Percentiles rank a stretch among this genome's conserved stretches.
Evolutionary conservation across 169 alveolate species (phyloP).

Genomic region (Perkinsus chesapeaki): DNA sequence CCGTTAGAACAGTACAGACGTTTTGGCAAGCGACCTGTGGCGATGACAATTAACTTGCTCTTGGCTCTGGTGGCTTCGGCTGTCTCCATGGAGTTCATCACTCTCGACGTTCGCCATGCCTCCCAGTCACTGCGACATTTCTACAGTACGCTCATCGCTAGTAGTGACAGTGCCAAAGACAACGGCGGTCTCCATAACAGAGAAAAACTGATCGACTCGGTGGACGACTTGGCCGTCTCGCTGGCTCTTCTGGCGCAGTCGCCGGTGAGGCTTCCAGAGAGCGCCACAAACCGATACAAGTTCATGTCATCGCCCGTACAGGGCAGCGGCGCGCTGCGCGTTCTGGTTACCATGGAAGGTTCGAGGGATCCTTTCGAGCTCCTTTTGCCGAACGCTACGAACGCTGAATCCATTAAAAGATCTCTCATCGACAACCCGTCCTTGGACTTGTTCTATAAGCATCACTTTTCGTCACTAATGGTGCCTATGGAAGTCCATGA

Average conservation of each 20-base stretch:
- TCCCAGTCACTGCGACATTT: not conserved
- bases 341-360: not conserved
- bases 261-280: not conserved
- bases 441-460: not conserved
- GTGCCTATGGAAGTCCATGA: not conserved
- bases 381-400: not conserved
- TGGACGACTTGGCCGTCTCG: not conserved
- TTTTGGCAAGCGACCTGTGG: not conserved
- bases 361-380: not conserved
- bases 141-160: not conserved
- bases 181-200: not conserved
- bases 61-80: not conserved
- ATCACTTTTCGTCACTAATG: not conserved
- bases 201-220: not conserved
- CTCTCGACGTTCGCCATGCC: not conserved
- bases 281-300: not conserved
- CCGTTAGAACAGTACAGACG: not conserved
- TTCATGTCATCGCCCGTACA: not conserved
- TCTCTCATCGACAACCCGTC: not conserved
- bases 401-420: not conserved
- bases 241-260: not conserved
- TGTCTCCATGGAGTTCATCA: not conserved
- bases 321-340: not conserved
- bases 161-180: not conserved
- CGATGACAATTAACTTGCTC: not conserved